Evolutionary conservation across 2,329 filamentous ascomycete species (phyloP).

Genomic region (Didymella pinodella): DNA sequence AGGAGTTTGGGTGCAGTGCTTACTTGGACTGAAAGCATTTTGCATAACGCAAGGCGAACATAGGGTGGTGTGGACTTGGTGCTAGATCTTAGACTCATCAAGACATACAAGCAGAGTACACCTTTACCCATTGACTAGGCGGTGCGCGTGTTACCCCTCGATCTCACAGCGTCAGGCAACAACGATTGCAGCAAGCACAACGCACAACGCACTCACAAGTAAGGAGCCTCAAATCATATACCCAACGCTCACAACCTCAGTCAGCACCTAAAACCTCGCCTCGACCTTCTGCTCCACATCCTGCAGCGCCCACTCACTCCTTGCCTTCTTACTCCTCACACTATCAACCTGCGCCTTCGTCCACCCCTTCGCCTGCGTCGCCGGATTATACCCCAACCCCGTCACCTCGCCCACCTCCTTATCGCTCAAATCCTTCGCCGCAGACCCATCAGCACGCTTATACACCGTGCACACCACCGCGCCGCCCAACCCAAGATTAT

Average conservation of each 20-base stretch:
- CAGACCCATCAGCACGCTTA: slow-evolving; percentile 78
- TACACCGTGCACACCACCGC: slow-evolving; percentile 92
- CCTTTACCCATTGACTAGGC: neutral
- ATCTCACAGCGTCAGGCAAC: neutral
- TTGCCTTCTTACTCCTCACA: slow-evolving; percentile 73
- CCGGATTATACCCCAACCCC: slow-evolving; percentile 88
- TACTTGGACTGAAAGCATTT: neutral
- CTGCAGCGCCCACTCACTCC: slow-evolving; percentile 76
- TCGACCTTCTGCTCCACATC: slow-evolving; percentile 79
- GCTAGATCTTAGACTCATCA: slow-evolving; percentile 36
- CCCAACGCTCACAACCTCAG: neutral
- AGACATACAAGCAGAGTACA: slow-evolving; percentile 9
- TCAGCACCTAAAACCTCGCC: slow-evolving; percentile 64
- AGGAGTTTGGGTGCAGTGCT: slow-evolving; percentile 3
- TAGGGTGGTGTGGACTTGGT: slow-evolving; percentile 16
- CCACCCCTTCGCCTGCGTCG: slow-evolving; percentile 87
- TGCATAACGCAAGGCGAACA: neutral
- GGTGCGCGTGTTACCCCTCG: neutral
- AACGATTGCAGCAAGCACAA: neutral
- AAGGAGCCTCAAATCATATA: neutral
- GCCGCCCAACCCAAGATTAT: slow-evolving; percentile 91
- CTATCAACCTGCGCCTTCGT: slow-evolving; percentile 75
- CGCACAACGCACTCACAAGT: neutral
- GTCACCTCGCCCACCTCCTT: slow-evolving; percentile 71
- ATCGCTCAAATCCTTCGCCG: slow-evolving; percentile 66